These are phyloP conservation scores for Aphanocladium album DNA, from an alignment of 2,329 filamentous ascomycete species.

Conservation along the genomic window DNA sequence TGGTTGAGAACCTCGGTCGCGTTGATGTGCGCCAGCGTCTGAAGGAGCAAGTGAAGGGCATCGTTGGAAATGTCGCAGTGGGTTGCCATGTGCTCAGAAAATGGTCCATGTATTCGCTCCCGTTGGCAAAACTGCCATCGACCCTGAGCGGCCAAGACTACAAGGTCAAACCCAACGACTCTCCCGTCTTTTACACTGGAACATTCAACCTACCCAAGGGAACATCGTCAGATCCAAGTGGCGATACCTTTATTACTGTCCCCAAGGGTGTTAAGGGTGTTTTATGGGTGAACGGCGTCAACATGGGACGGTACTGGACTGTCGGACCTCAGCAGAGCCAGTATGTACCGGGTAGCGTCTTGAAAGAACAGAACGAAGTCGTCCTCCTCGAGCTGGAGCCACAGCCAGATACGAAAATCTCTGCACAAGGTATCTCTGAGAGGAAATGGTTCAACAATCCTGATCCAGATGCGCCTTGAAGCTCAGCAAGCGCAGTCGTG, in stretches of 20 bases:
- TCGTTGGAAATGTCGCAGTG: slow-evolving; percentile 38
- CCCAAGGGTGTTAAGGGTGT: slow-evolving; percentile 38
- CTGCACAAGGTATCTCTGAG: slow-evolving; percentile 8
- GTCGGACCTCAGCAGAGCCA: slow-evolving; percentile 44
- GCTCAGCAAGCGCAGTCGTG: too few relatives aligned
- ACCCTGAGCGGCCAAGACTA: neutral
- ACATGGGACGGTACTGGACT: slow-evolving; percentile 42
- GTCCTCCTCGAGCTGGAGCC: slow-evolving; percentile 41
- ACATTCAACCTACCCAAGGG: slow-evolving; percentile 21
- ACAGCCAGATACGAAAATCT: neutral
- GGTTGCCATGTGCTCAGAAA: slow-evolving; percentile 25
- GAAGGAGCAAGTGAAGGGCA: slow-evolving; percentile 42
- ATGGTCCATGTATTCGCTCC: slow-evolving; percentile 37
- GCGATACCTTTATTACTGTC: slow-evolving; percentile 35
- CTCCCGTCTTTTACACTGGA: slow-evolving; percentile 19
- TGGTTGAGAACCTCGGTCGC: slow-evolving; percentile 48
- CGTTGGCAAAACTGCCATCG: slow-evolving; percentile 7
- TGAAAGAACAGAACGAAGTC: slow-evolving; percentile 35
- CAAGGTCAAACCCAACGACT: slow-evolving; percentile 2
- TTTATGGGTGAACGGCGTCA: slow-evolving; percentile 42
- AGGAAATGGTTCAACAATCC: slow-evolving; percentile 16
- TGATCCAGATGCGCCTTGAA: slow-evolving; percentile 10
- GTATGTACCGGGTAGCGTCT: slow-evolving; percentile 37
- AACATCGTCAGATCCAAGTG: slow-evolving; percentile 15
- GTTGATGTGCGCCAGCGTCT: slow-evolving; percentile 40